phyloP scores from a whole-genome alignment of 306 rosid genomes.

The Begonia masoniana region DNA sequence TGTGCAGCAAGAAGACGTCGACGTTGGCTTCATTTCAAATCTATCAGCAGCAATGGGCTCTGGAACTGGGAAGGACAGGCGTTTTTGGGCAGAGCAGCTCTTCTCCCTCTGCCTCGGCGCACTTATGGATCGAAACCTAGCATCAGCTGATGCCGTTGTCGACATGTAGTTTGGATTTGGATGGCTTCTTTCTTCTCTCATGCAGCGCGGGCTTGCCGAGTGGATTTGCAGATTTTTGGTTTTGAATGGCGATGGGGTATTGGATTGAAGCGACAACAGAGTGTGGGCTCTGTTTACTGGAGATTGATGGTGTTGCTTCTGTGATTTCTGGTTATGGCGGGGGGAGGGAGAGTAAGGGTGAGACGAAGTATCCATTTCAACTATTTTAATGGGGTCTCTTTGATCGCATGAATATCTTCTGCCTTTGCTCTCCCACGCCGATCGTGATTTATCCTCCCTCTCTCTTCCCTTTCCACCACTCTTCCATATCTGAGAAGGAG shows the following conservation, averaged over 20 bases:
- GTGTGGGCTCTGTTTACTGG: neutral
- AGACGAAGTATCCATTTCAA: conserved; percentile 34
- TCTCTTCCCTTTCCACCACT: conserved; percentile 12
- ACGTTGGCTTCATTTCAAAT: neutral
- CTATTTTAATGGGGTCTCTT: conserved; percentile 33
- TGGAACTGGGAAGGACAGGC: conserved; percentile 24
- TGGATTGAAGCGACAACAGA: conserved; percentile 12
- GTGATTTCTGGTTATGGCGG: conserved; percentile 2
- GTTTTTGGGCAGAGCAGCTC: conserved; percentile 18
- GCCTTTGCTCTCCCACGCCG: conserved; percentile 12
- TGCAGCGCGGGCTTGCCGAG: conserved; percentile 30
- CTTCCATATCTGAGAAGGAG: conserved; percentile 10
- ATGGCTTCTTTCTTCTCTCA: too few species aligned
- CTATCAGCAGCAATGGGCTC: neutral
- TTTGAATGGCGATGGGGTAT: conserved; percentile 24
- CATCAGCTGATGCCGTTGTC: conserved; percentile 39
- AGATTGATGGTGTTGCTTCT: conserved; percentile 2
- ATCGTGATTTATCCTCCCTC: conserved; percentile 19
- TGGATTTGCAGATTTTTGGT: conserved; percentile 18
- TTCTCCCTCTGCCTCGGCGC: conserved; percentile 31
- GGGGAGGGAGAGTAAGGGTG: conserved; percentile 20
- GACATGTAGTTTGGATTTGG: conserved; percentile 35
- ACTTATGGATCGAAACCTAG: conserved; percentile 33
- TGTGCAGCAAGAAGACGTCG: neutral
- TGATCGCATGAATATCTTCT: conserved; percentile 33